phyloP scores from a whole-genome alignment of 73 alveolate species.

The Effrenium voratum region DNA sequence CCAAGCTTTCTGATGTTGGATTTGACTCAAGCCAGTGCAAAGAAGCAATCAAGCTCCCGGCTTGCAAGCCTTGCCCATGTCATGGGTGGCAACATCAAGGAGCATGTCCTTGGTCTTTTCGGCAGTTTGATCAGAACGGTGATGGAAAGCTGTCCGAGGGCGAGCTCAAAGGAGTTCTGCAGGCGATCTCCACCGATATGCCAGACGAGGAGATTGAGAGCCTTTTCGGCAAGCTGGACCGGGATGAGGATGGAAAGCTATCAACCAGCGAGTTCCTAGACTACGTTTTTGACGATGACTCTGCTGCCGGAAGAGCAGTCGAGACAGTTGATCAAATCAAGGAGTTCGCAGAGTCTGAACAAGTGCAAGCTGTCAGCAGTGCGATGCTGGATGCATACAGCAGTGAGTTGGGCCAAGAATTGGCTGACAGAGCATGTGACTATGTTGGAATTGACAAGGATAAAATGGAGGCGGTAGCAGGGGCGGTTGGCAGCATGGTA shows the following conservation, averaged over 20 bases:
- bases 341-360: conserved; percentile 8
- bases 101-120: not conserved
- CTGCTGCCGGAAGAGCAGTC: not conserved
- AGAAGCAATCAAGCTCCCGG: too few species aligned
- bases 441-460: conserved; percentile 25
- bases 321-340: not conserved
- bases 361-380: not conserved
- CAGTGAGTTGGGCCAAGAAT: conserved; percentile 20
- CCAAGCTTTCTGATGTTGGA: too few species aligned
- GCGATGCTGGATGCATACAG: not conserved
- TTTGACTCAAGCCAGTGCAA: too few species aligned
- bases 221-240: conserved; percentile 6
- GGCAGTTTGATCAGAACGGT: not conserved
- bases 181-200: not conserved
- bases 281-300: conserved; percentile 20
- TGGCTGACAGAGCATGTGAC: conserved; percentile 30
- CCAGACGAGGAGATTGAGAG: not conserved
- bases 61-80: too few species aligned
- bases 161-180: not conserved
- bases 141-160: not conserved
- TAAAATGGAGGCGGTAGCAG: conserved; percentile 9
- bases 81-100: not conserved
- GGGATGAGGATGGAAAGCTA: conserved; percentile 5
- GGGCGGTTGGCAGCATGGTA: not conserved
- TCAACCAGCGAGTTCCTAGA: conserved; percentile 15